A percentile compares a stretch with the other conserved stretches of the same genome.
These are phyloP conservation scores for Fusarium luffae DNA, from an alignment of 2,329 filamentous ascomycete genomes.

Conservation along the genomic window DNA sequence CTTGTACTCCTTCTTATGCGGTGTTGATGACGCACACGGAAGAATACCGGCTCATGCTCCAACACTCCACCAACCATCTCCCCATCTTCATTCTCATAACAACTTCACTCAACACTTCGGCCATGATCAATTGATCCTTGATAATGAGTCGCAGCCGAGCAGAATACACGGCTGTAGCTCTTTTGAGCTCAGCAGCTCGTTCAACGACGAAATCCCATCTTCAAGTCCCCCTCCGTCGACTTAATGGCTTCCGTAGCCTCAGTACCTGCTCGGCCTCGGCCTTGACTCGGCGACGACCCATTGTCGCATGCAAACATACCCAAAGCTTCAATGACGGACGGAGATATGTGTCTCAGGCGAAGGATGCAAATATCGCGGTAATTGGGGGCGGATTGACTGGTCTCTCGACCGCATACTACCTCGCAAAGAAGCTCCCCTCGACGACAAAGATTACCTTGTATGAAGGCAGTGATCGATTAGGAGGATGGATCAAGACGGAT, in stretches of 20 bases:
- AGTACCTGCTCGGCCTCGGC: constrained; percentile 18
- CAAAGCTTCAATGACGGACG: constrained; percentile 16
- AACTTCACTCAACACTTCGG: constrained; percentile 13
- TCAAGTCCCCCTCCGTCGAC: constrained; percentile 19
- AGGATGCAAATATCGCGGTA: constrained; percentile 66
- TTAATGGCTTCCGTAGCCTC: constrained; percentile 35
- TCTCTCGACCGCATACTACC: constrained; percentile 80
- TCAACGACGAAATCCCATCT: not conserved
- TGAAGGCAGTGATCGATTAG: constrained; percentile 75
- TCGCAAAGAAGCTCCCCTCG: constrained; percentile 72
- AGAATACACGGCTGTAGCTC: constrained; percentile 44
- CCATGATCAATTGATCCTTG: constrained; percentile 48
- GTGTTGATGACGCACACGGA: constrained; percentile 34
- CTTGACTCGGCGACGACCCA: constrained; percentile 21
- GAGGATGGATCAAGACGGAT: constrained; percentile 85
- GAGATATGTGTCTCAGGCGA: constrained; percentile 33
- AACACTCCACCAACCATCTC: constrained; percentile 38
- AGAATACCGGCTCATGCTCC: constrained; percentile 36
- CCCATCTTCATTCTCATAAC: constrained; percentile 20
- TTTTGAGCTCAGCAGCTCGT: constrained; percentile 41
- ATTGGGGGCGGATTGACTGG: constrained; percentile 87
- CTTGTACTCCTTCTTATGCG: not conserved
- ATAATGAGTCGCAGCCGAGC: constrained; percentile 46
- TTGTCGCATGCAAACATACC: constrained; percentile 8
- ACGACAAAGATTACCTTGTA: constrained; percentile 81